Percentiles rank a stretch among this genome's conserved stretches.
phyloP scores from a whole-genome alignment of 139 green algal genomes.

The Pleodorina starrii region DNA sequence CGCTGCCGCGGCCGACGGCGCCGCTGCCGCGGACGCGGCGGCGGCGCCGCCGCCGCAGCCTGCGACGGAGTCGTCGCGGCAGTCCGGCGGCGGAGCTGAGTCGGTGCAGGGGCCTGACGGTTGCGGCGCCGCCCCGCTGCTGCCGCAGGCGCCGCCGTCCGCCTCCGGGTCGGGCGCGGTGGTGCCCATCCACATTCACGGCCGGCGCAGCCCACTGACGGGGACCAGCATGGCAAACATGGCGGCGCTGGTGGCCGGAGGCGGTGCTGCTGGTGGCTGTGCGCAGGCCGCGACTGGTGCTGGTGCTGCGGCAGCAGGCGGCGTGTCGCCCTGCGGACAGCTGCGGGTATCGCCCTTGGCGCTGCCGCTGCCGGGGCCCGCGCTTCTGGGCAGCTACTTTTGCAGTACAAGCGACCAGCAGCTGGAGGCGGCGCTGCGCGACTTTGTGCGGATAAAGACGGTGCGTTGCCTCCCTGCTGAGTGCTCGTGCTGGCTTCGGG shows the following conservation, averaged over 20 bases:
- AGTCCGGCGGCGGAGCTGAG: no score
- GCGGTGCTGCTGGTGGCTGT: background rate
- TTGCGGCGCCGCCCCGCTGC: no score
- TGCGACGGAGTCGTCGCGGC: background rate
- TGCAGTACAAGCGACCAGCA: constrained; percentile 61
- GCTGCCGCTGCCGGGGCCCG: background rate
- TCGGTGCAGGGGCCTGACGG: no score
- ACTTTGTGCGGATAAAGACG: constrained; percentile 86
- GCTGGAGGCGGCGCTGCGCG: constrained; percentile 84
- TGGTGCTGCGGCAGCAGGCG: background rate
- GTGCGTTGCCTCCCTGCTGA: no score
- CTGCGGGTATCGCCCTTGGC: background rate
- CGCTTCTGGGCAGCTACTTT: background rate
- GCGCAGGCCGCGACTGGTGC: background rate
- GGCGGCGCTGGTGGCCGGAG: background rate
- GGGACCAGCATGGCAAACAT: constrained; percentile 1
- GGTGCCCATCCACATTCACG: constrained; percentile 44
- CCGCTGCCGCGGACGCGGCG: background rate
- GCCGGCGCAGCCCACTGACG: constrained; percentile 16
- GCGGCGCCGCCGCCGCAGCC: background rate
- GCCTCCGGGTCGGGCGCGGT: background rate
- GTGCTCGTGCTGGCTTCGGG: no score
- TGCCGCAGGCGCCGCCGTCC: background rate
- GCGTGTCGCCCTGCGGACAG: background rate
- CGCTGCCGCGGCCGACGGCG: background rate